These are phyloP conservation scores for Nemania sp. DNA, from an alignment of 2,329 filamentous ascomycete genomes.

Conservation along the genomic window DNA sequence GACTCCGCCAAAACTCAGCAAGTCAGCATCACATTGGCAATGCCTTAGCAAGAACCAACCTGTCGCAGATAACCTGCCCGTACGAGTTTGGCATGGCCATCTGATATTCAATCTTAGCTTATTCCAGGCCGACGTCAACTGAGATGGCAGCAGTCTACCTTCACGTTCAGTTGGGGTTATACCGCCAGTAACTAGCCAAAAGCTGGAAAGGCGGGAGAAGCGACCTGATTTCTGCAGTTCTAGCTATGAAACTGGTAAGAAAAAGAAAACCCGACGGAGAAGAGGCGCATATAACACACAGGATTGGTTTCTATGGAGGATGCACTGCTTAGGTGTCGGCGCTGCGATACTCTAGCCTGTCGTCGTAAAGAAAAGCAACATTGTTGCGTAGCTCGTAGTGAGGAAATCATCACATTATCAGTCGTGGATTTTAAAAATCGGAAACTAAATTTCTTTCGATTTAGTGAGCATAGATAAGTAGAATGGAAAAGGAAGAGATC, in stretches of 20 bases:
- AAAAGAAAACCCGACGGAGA: neutral
- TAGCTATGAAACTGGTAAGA: slow-evolving; percentile 19
- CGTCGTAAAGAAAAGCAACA: slow-evolving; percentile 19
- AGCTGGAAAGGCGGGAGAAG: slow-evolving; percentile 62
- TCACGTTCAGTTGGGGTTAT: slow-evolving; percentile 62
- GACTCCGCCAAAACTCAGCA: slow-evolving; percentile 49
- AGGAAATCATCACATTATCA: slow-evolving; percentile 28
- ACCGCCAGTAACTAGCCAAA: slow-evolving; percentile 80
- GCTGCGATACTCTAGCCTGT: slow-evolving; percentile 9
- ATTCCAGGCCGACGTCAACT: neutral
- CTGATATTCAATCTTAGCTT: slow-evolving; percentile 45
- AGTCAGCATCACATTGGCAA: neutral
- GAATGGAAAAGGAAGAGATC: neutral
- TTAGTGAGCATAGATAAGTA: neutral
- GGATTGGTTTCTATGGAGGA: slow-evolving; percentile 7
- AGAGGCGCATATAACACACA: slow-evolving; percentile 21
- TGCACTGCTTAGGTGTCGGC: slow-evolving; percentile 15
- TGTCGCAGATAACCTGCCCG: slow-evolving; percentile 76
- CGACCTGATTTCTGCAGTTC: slow-evolving; percentile 17
- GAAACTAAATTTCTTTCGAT: neutral
- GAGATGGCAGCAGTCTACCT: slow-evolving; percentile 43
- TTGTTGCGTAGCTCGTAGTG: slow-evolving; percentile 26
- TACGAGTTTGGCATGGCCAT: slow-evolving; percentile 69
- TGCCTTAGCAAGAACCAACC: slow-evolving; percentile 47
- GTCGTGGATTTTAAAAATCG: neutral